Evolutionary conservation across 805 yeast genomes (phyloP), one percentile per base, ranked within the genome.

Genomic region (Saturnispora halmiae): DNA sequence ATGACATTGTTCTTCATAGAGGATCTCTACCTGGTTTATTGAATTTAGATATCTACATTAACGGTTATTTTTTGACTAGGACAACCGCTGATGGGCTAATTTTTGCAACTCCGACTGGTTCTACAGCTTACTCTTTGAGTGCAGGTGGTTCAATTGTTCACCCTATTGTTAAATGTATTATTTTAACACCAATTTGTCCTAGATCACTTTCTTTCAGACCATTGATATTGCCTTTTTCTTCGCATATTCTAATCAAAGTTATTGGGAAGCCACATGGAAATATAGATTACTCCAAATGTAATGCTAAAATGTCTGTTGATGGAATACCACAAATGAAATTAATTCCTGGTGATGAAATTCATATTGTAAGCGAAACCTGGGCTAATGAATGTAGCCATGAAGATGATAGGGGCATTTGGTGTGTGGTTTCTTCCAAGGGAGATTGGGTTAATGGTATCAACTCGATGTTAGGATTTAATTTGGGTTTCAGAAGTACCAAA

Each of bases 361-460:
- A 79, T 55, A 77, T 83, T 7, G 67, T 75, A 6, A 72, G 74
- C 51, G 87, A 81, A 52, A 67, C 73, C 5, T 83, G 82, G 2
- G 72, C 82, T 0, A 75, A 77, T 47, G 61, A 71, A 34, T 25
- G 22, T 27, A 22, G 22, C 18, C 25, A 30, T 20, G 38, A 40
- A 11, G 38, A 40, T 36, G 41, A 44, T 36, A 64, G 69, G 11
- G 95, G 95, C 1, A 77, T 88, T 13, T 87, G 92, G 79, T 88
- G 96, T 61, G 79, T 90, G 3, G 84, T 95, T 1, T 72, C 77
- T 45, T 70, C 80, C 6, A 85, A 79, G 46, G 80, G 82, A 48
- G 96, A 90, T 55, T 90, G 97, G 97, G 87, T 88, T 2, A 73
- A 73, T 43, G 95, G 94, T 26, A 77, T 90, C 41, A 90, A 88